Conservation (phyloP, 805 yeast species). For the Hanseniaspora mollemarum region DNA sequence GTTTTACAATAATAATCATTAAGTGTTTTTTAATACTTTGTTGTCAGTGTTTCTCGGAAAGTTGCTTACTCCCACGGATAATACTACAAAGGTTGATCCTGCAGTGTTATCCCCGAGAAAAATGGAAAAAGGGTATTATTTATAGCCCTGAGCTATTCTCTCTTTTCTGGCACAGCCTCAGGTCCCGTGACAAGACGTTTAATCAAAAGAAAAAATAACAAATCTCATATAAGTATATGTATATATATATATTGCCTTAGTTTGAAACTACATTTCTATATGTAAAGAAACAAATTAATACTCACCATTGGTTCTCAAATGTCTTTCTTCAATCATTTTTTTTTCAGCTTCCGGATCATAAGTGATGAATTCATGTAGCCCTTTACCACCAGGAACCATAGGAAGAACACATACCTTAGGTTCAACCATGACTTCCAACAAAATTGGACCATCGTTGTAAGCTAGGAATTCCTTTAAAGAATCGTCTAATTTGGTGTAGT, state of each 20-base stretch:
- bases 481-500: constrained; percentile 52
- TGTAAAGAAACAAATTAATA: constrained; percentile 32
- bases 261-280: too few relatives aligned
- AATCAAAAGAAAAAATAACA: too few relatives aligned
- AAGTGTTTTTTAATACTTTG: not conserved
- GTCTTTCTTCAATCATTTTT: constrained; percentile 56
- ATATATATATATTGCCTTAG: not conserved
- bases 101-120: too few relatives aligned
- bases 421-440: constrained; percentile 83
- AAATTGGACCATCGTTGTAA: constrained; percentile 65
- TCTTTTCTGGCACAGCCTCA: too few relatives aligned
- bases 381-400: constrained; percentile 95
- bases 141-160: too few relatives aligned
- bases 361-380: constrained; percentile 78
- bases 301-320: constrained; percentile 60
- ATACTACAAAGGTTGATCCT: too few relatives aligned
- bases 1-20: too few relatives aligned
- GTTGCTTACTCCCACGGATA: too few relatives aligned
- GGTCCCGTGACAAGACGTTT: too few relatives aligned
- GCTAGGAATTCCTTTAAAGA: constrained; percentile 60
- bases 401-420: constrained; percentile 90
- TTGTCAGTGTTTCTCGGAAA: not conserved
- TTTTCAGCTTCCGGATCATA: constrained; percentile 75
- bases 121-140: too few relatives aligned
- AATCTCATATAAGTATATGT: not conserved